Conservation (phyloP, 768 basidiomycete species). For the Suillus hirtellus region DNA sequence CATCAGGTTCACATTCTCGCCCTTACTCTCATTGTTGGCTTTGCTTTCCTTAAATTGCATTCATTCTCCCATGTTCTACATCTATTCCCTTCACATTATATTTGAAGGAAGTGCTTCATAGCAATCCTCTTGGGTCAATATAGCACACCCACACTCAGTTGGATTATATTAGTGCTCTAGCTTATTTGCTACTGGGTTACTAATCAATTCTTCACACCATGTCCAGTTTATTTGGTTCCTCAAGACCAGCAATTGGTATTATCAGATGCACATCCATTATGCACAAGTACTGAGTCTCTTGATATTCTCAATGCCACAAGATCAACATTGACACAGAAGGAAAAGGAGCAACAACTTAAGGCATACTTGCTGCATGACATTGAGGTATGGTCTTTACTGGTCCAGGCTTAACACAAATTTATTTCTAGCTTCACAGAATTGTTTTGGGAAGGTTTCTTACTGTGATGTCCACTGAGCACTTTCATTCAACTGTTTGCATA, state of each 20-base stretch:
- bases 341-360: no score
- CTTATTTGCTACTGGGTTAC: no score
- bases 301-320: neutral
- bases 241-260: neutral
- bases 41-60: no score
- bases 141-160: no score
- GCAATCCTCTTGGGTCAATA: no score
- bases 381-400: neutral
- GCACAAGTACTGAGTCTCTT: neutral
- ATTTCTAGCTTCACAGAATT: constrained; percentile 2
- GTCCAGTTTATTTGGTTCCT: neutral
- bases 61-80: no score
- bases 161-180: no score
- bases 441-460: neutral
- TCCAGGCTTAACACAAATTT: neutral
- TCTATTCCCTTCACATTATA: no score
- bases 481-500: neutral
- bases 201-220: no score
- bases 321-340: neutral
- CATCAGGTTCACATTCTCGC: no score
- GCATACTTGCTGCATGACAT: neutral
- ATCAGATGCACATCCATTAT: neutral
- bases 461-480: neutral
- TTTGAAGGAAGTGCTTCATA: no score
- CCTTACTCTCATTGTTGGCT: no score